phyloP scores from a whole-genome alignment of 805 yeast species.

The Jamesozyma piceae region DNA sequence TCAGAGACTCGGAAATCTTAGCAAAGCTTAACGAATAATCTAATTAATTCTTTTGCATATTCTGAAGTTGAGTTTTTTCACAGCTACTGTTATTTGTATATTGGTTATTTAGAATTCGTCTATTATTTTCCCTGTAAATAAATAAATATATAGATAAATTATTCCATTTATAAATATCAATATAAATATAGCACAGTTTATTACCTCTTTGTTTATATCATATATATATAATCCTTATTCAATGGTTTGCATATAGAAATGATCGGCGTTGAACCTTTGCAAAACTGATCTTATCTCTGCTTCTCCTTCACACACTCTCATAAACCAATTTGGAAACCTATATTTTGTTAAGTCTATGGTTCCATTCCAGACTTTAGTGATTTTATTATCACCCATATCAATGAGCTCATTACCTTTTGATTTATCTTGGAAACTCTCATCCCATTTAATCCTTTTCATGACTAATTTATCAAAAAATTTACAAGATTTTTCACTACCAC shows the following conservation, averaged over 20 bases:
- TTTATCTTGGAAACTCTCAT: constrained; percentile 34
- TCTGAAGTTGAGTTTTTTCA: background rate
- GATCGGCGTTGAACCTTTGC: constrained; percentile 43
- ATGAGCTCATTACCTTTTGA: constrained; percentile 13
- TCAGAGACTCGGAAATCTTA: constrained; percentile 89
- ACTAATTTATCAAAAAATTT: constrained; percentile 56
- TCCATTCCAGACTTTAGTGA: constrained; percentile 64
- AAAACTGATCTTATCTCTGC: constrained; percentile 44
- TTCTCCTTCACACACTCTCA: constrained; percentile 43
- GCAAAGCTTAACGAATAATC: constrained; percentile 68
- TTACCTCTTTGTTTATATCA: too few relatives aligned
- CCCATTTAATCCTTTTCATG: constrained; percentile 61
- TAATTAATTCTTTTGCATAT: background rate
- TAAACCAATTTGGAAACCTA: constrained; percentile 62
- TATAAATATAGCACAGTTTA: too few relatives aligned
- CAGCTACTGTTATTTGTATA: too few relatives aligned
- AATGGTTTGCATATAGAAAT: constrained; percentile 13
- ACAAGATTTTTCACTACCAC: constrained; percentile 60
- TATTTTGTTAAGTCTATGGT: constrained; percentile 32
- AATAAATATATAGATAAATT: background rate
- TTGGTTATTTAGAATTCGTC: too few relatives aligned
- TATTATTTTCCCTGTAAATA: constrained; percentile 1
- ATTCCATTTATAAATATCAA: background rate
- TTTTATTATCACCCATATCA: constrained; percentile 37
- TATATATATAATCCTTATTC: too few relatives aligned